A percentile compares a stretch with the other conserved stretches of the same genome.
These are phyloP conservation scores for Coix lacrymajobi DNA, from an alignment of 176 grass and related monocot genomes.

Conservation along the genomic window DNA sequence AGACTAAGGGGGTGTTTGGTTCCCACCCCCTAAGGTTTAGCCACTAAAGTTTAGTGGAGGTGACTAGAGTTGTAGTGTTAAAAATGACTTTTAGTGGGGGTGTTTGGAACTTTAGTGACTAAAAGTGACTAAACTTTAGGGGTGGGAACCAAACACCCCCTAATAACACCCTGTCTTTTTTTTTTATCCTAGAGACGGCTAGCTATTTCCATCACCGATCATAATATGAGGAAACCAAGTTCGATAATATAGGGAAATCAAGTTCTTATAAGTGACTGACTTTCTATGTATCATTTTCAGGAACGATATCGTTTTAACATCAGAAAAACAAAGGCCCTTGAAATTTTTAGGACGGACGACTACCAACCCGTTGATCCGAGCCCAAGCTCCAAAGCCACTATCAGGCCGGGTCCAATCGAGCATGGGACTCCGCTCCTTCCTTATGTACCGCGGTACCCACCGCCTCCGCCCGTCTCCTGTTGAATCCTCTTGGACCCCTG, in stretches of 20 bases:
- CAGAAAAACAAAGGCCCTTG: conserved; percentile 12
- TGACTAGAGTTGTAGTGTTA: too few species aligned
- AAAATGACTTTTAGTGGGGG: too few species aligned
- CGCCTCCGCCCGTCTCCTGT: conserved; percentile 17
- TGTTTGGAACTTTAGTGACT: too few species aligned
- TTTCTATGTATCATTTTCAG: conserved; percentile 32
- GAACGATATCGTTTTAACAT: conserved; percentile 7
- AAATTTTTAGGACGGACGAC: conserved; percentile 40
- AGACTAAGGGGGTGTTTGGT: too few species aligned
- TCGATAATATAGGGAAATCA: too few species aligned
- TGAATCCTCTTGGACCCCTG: too few species aligned
- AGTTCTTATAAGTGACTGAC: neutral
- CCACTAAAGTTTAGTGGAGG: too few species aligned
- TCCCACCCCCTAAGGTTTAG: too few species aligned
- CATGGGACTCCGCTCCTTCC: conserved; percentile 70
- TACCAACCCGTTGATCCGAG: conserved; percentile 55
- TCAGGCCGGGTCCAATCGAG: conserved; percentile 58
- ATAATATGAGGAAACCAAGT: too few species aligned
- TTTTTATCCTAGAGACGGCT: neutral
- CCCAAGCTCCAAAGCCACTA: conserved; percentile 54
- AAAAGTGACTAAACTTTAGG: too few species aligned
- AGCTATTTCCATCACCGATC: neutral
- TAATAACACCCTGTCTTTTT: too few species aligned
- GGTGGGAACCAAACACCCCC: too few species aligned
- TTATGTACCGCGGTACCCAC: conserved; percentile 44